Evolutionary conservation across 1,284 basidiomycete genomes (phyloP), one percentile per base, ranked within the genome.

Genomic region (Cystobasidiaceae sp.): DNA sequence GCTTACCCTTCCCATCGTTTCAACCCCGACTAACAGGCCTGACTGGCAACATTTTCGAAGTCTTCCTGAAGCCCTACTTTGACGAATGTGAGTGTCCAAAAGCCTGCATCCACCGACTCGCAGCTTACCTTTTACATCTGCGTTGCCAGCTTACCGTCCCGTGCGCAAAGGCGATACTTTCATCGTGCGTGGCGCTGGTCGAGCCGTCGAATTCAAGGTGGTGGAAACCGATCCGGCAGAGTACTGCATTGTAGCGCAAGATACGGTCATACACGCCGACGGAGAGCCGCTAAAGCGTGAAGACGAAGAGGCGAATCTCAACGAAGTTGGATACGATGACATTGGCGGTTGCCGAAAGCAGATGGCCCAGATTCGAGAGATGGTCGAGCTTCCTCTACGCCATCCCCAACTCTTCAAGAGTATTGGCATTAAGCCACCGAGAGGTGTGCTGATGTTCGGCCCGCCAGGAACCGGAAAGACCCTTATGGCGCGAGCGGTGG

Each of bases 371-470:
- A 97, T 99, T 69, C 93, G 96, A 78, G 96, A 98, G 82, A 86
- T 98, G 60, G 96, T 98, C 69, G 96, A 98, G 79, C 82, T 99
- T 5, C 96, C 94, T 32, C 84, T 98, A 41, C 90, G 94, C 65
- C 96, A 98, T 81, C 96, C 96, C 25, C 93, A 98, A 79, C 85
- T 99, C 15, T 98, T 97, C 88, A 98, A 98, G 79, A 93, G 91
- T 25, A 98, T 98, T 75, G 94, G 94, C 85, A 98, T 99, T 84
- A 98, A 97, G 80, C 96, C 94, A 34, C 96, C 96, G 39, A 89
- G 96, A 72, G 93, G 93, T 83, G 92, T 96, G 72, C 86, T 96
- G 70, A 89, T 97, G 90, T 96, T 85, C 74, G 93, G 93, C 68
- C 93, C 93, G 69, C 93, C 93, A 41, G 93, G 93, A 82, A 96